phyloP scores from a whole-genome alignment of 192 early-diverging fungal species.

The Lunasporangiospora selenospora region DNA sequence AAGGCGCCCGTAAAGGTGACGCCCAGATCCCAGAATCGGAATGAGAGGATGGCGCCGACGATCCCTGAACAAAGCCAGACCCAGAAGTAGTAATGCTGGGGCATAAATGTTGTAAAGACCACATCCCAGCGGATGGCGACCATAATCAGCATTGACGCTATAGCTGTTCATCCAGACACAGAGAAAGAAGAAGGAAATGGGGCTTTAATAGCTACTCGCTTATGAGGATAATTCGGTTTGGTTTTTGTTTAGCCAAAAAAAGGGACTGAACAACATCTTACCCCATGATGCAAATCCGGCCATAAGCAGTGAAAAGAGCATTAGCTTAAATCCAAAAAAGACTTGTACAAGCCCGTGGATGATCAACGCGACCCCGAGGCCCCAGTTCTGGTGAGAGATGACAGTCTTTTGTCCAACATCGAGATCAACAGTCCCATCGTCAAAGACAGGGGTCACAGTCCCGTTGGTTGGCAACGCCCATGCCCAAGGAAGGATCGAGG shows the following conservation, averaged over 20 bases:
- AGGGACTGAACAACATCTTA: neutral
- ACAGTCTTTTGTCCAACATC: slow-evolving; percentile 21
- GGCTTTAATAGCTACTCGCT: too few relatives aligned
- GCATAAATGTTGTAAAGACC: slow-evolving; percentile 35
- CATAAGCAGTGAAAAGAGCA: slow-evolving; percentile 28
- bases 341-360: slow-evolving; percentile 29
- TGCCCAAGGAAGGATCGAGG: neutral
- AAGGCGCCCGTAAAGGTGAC: slow-evolving; percentile 37
- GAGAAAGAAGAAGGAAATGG: neutral
- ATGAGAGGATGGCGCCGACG: slow-evolving; percentile 14
- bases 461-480: slow-evolving; percentile 14
- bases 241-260: too few relatives aligned
- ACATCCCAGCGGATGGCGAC: slow-evolving; percentile 42
- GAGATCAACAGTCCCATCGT: neutral
- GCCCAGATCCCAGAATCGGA: slow-evolving; percentile 46
- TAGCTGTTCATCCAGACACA: neutral
- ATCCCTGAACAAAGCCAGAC: slow-evolving; percentile 30
- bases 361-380: slow-evolving; percentile 18
- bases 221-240: too few relatives aligned
- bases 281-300: slow-evolving; percentile 40
- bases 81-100: slow-evolving; percentile 35
- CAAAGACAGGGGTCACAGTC: slow-evolving; percentile 11
- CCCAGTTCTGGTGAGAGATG: slow-evolving; percentile 19
- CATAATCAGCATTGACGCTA: slow-evolving; percentile 39
- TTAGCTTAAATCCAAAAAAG: slow-evolving; percentile 41